These are phyloP conservation scores for Chaetomium tenue DNA, from an alignment of 495 filamentous ascomycete species.

Conservation along the genomic window DNA sequence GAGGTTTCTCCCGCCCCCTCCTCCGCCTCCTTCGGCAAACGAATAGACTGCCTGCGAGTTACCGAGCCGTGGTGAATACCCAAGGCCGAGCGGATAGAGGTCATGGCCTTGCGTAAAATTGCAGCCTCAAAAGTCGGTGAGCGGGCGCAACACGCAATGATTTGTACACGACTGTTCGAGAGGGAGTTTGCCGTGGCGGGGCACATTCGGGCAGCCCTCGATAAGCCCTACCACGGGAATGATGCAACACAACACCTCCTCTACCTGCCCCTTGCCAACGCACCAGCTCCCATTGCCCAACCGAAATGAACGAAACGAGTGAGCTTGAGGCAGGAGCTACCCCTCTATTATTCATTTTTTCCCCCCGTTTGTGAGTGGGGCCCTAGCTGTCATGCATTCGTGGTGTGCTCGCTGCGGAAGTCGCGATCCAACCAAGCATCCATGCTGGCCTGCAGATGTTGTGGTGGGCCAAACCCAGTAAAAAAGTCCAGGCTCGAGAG, in stretches of 20 bases:
- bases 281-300: not conserved
- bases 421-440: conserved; percentile 29
- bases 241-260: conserved; percentile 22
- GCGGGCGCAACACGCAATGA: conserved; percentile 12
- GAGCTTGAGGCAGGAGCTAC: conserved; percentile 4
- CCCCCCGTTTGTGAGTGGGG: conserved; percentile 18
- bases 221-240: conserved; percentile 21
- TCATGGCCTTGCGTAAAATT: conserved; percentile 5
- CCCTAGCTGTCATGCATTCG: conserved; percentile 27
- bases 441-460: conserved; percentile 3
- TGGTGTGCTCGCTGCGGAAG: conserved; percentile 6
- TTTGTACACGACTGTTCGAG: conserved; percentile 19
- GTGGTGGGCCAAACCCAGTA: conserved; percentile 7
- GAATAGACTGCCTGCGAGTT: not conserved
- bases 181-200: not conserved
- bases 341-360: conserved; percentile 18
- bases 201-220: conserved; percentile 3
- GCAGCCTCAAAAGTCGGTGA: conserved; percentile 32
- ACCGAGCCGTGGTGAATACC: not conserved
- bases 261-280: conserved; percentile 14
- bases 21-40: not conserved
- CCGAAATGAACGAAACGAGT: not conserved
- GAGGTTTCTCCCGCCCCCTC: too few relatives aligned
- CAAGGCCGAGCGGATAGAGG: not conserved
- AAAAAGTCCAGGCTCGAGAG: not conserved